Conservation (phyloP, 2,329 filamentous ascomycete species). For the Colletotrichum higginsianum region DNA sequence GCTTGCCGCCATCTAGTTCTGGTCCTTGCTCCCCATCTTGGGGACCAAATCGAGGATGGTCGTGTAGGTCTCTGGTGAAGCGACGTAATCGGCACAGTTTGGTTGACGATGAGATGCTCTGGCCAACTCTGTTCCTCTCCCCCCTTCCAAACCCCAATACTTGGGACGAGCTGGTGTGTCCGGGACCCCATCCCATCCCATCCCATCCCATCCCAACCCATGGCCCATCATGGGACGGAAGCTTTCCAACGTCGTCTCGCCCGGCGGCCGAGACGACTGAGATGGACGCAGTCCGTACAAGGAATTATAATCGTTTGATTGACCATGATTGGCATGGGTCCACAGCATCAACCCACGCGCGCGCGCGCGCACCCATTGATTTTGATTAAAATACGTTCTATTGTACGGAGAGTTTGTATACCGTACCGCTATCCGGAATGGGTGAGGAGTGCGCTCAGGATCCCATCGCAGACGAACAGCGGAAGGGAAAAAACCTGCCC, state of each 20-base stretch:
- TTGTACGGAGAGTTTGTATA: neutral
- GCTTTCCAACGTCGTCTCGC: neutral
- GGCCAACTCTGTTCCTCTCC: slow-evolving; percentile 6
- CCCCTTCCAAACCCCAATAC: slow-evolving; percentile 16
- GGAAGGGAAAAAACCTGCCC: slow-evolving; percentile 17
- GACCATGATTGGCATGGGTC: neutral
- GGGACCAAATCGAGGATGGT: slow-evolving; percentile 23
- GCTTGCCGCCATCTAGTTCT: slow-evolving; percentile 28
- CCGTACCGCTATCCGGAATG: slow-evolving; percentile 20
- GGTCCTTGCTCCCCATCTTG: slow-evolving; percentile 14
- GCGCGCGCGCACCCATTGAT: slow-evolving; percentile 2
- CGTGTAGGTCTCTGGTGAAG: slow-evolving; percentile 7
- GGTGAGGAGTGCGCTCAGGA: slow-evolving; percentile 12
- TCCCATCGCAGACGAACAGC: slow-evolving; percentile 28
- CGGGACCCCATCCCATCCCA: neutral
- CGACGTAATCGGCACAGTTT: slow-evolving; percentile 15
- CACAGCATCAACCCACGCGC: neutral
- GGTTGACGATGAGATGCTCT: slow-evolving; percentile 16
- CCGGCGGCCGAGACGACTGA: neutral
- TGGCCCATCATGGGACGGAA: neutral
- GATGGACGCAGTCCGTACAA: neutral
- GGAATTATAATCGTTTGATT: neutral
- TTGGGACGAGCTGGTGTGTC: slow-evolving; percentile 28
- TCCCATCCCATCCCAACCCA: too few relatives aligned
- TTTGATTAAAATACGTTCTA: neutral